Base-by-base conservation (phyloP, 352 stramenopile species). In the Aphanomyces invadans region DNA sequence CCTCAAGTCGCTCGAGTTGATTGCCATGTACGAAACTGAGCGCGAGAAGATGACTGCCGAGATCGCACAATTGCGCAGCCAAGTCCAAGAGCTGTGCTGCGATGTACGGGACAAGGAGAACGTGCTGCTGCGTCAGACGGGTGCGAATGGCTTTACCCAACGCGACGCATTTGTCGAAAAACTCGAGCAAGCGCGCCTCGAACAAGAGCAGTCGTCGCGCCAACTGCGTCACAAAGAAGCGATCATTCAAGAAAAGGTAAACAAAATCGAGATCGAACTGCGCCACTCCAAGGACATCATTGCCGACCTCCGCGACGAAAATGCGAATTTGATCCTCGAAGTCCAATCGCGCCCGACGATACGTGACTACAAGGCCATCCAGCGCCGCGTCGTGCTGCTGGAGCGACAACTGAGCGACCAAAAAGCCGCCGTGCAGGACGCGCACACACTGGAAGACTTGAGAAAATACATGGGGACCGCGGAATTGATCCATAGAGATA, bases 91-190 rank as follows among this genome's bases (percentile, higher is more conserved):
- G 5, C 53, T 70, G 2, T 90, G 87, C 46, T 76, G 74, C 21
- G 85, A 94, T 46, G 66, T 94, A 32, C 78, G 83, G 3, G 82
- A 92, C 69, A 91, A 91, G 44, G 81, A 90, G 11, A 92, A 91
- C 60, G 21, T 39, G 1, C 23, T 36, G 46, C 48, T 54, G 4
- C 42, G 42, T 10, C 55, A 46, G 15, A 25, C 38, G 1, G 55
- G 56, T 1, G 68, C 61, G 26, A 46, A 53, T 3, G 67, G 54
- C 0, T 81, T 77, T 23, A 60, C 77, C 4, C 61, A 65, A n/a
- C 82, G 83, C 0, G 78, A 90, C 53, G 79, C 89, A 31, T 83
- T 92, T 69, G 62, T 90, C 11, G 76, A 92, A 59, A 75, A 81
- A 46, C 73, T 95, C 1, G 86, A 95, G 68, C 70, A 79, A 31